Base-by-base conservation (phyloP, 1,139 yeast genomes). In the Geotrichum phurueaensis region DNA sequence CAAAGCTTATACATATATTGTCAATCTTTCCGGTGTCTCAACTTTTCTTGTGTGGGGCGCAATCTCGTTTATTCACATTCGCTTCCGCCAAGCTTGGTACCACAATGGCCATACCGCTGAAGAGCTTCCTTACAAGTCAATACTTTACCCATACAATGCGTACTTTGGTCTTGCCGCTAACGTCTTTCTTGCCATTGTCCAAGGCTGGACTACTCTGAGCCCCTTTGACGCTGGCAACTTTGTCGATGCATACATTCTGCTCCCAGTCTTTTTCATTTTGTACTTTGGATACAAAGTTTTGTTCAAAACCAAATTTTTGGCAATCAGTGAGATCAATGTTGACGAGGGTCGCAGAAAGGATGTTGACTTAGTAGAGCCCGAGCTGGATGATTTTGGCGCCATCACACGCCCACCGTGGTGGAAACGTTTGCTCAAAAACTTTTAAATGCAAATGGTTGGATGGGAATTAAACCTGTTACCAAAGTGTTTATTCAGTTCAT, bases 1-100 rank as follows among this genome's bases (percentile, higher is more conserved):
- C 39, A 78, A 81, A n/a, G 97, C 90, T 9, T 92, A 91, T 77
- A 76, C 80, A 67, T 92, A 96, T 92, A 81, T 92, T 65, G 81
- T 90, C 67, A 90, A 89, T 74, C 85, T 92, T 56, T 84, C 88
- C 53, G 83, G 86, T 20, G 81, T 84, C 25, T 82, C 84, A 12
- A 74, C 82, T 56, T 78, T 83, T 66, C 72, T 81, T 63, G 77
- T 83, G n/a, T 83, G 83, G 76, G 73, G 80, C 15, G 75, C 79
- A 62, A 78, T 82, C 60, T 80, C 84, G 71, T 70, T 77, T 65
- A 70, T 79, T 59, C 83, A 81, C 69, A 75, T 82, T 25, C 73
- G 84, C 50, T 83, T 83, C 70, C 76, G 86, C 62, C 67, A 69
- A 25, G 85, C 84, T 0, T 79, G 82, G 83, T 65, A 68, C 15